Percentiles rank a stretch among this genome's conserved stretches.
phyloP scores from a whole-genome alignment of 2,329 filamentous ascomycete species.

The Purpureocillium takamizusanense region DNA sequence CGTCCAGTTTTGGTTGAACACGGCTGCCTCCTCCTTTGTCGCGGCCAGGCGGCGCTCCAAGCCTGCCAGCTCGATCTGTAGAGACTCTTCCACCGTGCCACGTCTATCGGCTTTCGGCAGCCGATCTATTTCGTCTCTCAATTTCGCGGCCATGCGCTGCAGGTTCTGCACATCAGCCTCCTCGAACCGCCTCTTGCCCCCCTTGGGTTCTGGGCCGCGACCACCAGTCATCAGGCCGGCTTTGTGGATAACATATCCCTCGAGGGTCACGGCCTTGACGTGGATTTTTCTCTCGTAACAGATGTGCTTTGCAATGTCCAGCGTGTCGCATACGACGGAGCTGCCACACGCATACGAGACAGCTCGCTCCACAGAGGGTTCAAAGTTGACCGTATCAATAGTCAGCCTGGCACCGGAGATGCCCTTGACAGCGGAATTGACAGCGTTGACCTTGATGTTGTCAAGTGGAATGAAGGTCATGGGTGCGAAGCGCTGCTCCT shows the following conservation, averaged over 20 bases:
- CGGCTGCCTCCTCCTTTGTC: slow-evolving; percentile 65
- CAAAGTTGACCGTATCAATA: slow-evolving; percentile 94
- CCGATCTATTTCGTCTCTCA: slow-evolving; percentile 67
- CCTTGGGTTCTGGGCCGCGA: slow-evolving; percentile 65
- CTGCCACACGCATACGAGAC: slow-evolving; percentile 94
- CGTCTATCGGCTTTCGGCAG: slow-evolving; percentile 72
- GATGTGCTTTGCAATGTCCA: slow-evolving; percentile 79
- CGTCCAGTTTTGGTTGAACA: slow-evolving; percentile 71
- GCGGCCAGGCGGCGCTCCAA: slow-evolving; percentile 69
- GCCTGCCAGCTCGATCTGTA: slow-evolving; percentile 71
- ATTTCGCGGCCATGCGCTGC: slow-evolving; percentile 64
- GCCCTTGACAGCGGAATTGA: slow-evolving; percentile 85
- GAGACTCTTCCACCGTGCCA: slow-evolving; percentile 66
- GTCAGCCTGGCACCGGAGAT: slow-evolving; percentile 79
- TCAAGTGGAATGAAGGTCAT: slow-evolving; percentile 95
- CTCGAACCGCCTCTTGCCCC: slow-evolving; percentile 74
- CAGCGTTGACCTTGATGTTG: slow-evolving; percentile 89
- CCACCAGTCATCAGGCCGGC: slow-evolving; percentile 95
- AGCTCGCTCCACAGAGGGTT: slow-evolving; percentile 76
- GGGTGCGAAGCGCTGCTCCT: slow-evolving; percentile 76
- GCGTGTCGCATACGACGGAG: slow-evolving; percentile 84
- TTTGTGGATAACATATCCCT: slow-evolving; percentile 96
- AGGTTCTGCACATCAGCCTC: slow-evolving; percentile 83
- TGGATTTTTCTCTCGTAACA: slow-evolving; percentile 78
- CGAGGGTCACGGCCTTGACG: slow-evolving; percentile 88